Percentiles rank a stretch among this genome's conserved stretches.
phyloP scores from a whole-genome alignment of 495 filamentous ascomycete genomes.

The Talaromyces liani region DNA sequence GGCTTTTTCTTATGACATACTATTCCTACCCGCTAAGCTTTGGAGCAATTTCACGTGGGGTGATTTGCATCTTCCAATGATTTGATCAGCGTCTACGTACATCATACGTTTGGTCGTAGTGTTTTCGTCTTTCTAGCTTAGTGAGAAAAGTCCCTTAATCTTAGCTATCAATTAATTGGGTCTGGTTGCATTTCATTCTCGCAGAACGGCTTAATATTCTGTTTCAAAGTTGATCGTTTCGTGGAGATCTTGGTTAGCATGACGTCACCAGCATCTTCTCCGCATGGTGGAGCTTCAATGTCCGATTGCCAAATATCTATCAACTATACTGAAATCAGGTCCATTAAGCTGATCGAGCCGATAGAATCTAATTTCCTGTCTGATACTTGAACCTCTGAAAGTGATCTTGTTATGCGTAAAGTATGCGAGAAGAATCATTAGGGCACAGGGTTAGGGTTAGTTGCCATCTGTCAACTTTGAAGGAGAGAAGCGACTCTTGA shows the following conservation, averaged over 20 bases:
- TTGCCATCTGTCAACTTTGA: no score
- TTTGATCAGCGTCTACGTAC: neutral
- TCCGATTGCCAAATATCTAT: no score
- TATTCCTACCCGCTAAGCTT: neutral
- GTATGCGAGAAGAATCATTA: no score
- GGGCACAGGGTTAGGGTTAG: no score
- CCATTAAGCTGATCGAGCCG: no score
- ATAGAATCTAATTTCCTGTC: no score
- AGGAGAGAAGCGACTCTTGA: no score
- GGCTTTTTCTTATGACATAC: constrained; percentile 1
- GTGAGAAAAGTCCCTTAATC: neutral
- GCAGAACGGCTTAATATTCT: neutral
- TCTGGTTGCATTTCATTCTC: neutral
- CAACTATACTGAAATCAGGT: no score
- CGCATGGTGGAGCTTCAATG: neutral
- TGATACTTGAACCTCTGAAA: no score
- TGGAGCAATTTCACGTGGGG: neutral
- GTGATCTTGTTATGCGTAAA: no score
- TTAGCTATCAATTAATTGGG: neutral
- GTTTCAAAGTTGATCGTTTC: neutral
- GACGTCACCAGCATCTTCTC: neutral
- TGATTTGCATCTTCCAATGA: neutral
- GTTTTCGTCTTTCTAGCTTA: neutral
- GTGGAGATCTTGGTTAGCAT: neutral
- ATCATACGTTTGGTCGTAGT: neutral